phyloP scores from a whole-genome alignment of 345 rosid genomes.

The Conringia planisiliqua region DNA sequence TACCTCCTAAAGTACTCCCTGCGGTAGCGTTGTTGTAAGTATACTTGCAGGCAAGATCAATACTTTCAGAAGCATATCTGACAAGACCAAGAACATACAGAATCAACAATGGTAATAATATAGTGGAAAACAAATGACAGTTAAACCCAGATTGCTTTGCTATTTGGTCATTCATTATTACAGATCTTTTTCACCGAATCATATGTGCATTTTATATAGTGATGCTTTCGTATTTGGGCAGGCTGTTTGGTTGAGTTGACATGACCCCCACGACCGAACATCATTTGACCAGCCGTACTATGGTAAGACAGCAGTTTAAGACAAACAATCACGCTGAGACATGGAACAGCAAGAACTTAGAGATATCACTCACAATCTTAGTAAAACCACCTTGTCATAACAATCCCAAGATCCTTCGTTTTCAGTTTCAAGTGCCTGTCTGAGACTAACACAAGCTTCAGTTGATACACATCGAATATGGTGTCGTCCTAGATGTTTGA shows the following conservation, averaged over 20 bases:
- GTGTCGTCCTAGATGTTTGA: not conserved
- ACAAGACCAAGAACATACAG: not conserved
- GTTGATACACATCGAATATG: not conserved
- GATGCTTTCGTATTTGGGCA: constrained; percentile 71
- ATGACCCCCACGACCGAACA: constrained; percentile 52
- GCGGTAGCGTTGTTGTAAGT: not conserved
- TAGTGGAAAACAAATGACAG: not conserved
- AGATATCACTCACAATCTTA: not conserved
- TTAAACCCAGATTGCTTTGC: not conserved
- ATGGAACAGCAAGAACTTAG: not conserved
- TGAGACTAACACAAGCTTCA: not conserved
- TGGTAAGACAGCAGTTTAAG: not conserved
- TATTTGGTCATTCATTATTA: too few species aligned
- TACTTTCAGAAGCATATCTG: not conserved
- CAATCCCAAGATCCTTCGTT: not conserved
- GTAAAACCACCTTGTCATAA: not conserved
- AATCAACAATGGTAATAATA: not conserved
- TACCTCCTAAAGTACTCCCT: not conserved
- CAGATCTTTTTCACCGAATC: too few species aligned
- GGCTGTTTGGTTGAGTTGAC: constrained; percentile 45
- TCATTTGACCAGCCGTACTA: constrained; percentile 68
- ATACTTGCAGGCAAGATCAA: constrained; percentile 1
- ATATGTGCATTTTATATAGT: not conserved
- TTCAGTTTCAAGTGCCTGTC: not conserved
- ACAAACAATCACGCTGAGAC: not conserved